These are phyloP conservation scores for Hypoxylon rubiginosum DNA, from an alignment of 2,329 filamentous ascomycete species.

Conservation along the genomic window DNA sequence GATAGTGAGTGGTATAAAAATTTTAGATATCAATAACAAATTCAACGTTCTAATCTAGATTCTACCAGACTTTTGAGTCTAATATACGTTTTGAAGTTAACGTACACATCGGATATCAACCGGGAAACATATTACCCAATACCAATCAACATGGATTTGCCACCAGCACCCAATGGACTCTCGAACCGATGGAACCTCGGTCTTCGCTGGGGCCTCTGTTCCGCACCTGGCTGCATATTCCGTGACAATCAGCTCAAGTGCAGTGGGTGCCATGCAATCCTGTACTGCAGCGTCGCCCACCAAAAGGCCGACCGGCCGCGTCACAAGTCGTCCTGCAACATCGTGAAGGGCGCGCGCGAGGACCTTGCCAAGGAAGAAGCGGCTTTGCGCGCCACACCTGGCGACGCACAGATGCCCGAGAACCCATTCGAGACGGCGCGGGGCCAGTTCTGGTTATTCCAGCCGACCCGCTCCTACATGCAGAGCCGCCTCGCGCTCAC, in stretches of 20 bases:
- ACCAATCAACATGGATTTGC: conserved; percentile 15
- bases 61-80: too few species aligned
- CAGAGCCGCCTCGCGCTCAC: conserved; percentile 25
- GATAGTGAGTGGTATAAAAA: too few species aligned
- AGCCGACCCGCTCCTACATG: conserved; percentile 35
- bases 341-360: conserved; percentile 28
- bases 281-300: conserved; percentile 42
- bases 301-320: conserved; percentile 34
- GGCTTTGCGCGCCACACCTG: conserved; percentile 2
- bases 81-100: too few species aligned
- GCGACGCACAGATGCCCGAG: conserved; percentile 6
- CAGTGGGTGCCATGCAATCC: conserved; percentile 32
- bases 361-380: conserved; percentile 23
- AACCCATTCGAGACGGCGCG: conserved; percentile 26
- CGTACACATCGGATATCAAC: too few species aligned
- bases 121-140: too few species aligned
- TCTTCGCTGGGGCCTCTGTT: conserved; percentile 33
- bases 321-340: conserved; percentile 39
- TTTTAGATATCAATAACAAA: too few species aligned
- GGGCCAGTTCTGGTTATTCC: conserved; percentile 22
- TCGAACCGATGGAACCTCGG: conserved; percentile 36
- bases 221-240: conserved; percentile 16
- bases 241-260: conserved; percentile 36
- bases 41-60: too few species aligned
- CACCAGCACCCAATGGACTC: conserved; percentile 17